Evolutionary conservation across 306 rosid genomes (phyloP).

Genomic region (Medicago lupulina): DNA sequence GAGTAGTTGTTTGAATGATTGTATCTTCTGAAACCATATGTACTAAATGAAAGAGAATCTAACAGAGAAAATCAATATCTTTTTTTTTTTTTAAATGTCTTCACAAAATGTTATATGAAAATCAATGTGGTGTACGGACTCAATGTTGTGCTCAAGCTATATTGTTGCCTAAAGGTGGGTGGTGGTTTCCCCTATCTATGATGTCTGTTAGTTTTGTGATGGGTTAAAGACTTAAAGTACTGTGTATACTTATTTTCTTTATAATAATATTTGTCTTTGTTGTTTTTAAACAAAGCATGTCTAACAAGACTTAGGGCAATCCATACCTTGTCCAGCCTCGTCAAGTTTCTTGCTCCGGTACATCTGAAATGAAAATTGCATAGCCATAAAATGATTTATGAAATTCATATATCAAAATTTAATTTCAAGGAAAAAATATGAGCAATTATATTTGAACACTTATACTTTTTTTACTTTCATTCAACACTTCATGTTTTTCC

Average conservation of each 20-base stretch:
- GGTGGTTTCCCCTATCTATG: not conserved
- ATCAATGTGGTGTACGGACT: not conserved
- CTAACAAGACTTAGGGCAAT: not conserved
- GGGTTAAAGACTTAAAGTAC: not conserved
- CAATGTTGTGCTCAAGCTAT: no score
- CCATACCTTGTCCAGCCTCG: conserved; percentile 78
- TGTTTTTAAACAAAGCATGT: not conserved
- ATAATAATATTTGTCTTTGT: not conserved
- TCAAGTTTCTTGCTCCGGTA: conserved; percentile 93
- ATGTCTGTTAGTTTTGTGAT: not conserved
- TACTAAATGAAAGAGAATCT: no score
- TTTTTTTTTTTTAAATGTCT: not conserved
- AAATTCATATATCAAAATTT: not conserved
- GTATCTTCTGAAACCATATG: no score
- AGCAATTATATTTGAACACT: no score
- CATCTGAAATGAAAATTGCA: conserved; percentile 60
- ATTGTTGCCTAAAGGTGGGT: not conserved
- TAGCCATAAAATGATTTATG: not conserved
- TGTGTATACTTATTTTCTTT: not conserved
- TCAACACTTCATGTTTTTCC: no score
- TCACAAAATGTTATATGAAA: no score
- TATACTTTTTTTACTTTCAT: no score
- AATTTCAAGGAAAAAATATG: not conserved
- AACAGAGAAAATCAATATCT: not conserved
- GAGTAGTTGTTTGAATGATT: no score